Percentiles rank a stretch among this genome's conserved stretches.
Evolutionary conservation across 352 stramenopile genomes (phyloP).

Genomic region (Hyaloperonospora brassicae): DNA sequence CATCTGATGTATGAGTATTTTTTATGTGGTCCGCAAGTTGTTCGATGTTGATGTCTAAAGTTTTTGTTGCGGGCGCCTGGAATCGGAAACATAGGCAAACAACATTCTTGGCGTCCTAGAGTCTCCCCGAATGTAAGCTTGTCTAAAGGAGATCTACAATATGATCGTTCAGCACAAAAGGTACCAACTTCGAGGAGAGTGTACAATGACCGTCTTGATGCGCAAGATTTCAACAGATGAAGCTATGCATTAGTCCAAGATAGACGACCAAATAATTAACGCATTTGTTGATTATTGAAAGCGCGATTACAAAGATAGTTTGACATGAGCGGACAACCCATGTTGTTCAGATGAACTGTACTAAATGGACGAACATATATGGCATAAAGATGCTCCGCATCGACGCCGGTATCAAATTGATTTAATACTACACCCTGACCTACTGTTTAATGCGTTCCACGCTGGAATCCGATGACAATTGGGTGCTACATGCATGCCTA

Average conservation of each 20-base stretch:
- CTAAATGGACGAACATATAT: neutral
- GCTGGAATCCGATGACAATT: neutral
- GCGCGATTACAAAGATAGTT: neutral
- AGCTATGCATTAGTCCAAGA: too few species aligned
- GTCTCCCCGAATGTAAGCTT: too few species aligned
- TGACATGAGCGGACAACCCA: neutral
- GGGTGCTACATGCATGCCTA: neutral
- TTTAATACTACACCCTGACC: neutral
- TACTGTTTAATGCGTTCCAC: neutral
- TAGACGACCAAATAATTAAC: neutral
- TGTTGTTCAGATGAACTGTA: neutral
- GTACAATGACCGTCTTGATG: too few species aligned
- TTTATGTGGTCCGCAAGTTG: too few species aligned
- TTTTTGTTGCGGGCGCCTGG: too few species aligned
- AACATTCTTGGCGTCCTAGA: slow-evolving; percentile 24
- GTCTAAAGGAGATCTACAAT: too few species aligned
- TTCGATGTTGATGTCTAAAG: too few species aligned
- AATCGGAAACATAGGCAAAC: slow-evolving; percentile 64
- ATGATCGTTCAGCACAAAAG: too few species aligned
- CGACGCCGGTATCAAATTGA: neutral
- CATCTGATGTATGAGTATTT: too few species aligned
- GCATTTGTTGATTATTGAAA: neutral
- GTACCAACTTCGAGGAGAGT: too few species aligned
- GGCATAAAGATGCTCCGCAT: neutral
- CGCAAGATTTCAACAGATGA: too few species aligned